Evolutionary conservation across 352 stramenopile genomes (phyloP).

Genomic region (Pythium coloratum): DNA sequence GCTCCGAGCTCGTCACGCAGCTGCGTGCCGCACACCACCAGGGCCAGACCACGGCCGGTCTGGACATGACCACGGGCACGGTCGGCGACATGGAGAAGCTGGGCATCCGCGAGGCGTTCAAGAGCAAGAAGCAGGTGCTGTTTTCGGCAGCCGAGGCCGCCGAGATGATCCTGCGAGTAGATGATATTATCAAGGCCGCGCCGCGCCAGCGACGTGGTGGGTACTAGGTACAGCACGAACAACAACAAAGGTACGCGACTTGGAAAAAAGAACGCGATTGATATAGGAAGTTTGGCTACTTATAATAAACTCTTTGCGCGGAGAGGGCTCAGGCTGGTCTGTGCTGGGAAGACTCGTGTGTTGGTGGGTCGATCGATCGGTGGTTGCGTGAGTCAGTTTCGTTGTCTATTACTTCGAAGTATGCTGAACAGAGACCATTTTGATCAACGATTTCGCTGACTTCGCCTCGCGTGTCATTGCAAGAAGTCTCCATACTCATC

Average conservation of each 20-base stretch:
- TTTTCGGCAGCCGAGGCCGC: constrained; percentile 97
- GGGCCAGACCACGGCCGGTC: constrained; percentile 91
- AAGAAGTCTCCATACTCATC: not conserved
- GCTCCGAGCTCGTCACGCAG: constrained; percentile 96
- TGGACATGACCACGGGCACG: constrained; percentile 96
- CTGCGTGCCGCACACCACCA: constrained; percentile 93
- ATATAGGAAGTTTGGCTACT: constrained; percentile 5
- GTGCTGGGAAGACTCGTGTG: not conserved
- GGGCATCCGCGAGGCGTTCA: constrained; percentile 96
- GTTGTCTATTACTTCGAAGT: no score
- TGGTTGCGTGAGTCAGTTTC: no score
- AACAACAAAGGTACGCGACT: not conserved
- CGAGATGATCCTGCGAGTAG: constrained; percentile 99
- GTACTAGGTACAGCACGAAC: constrained; percentile 8
- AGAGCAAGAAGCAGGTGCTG: constrained; percentile 97
- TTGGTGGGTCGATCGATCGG: not conserved
- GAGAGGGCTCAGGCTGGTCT: not conserved
- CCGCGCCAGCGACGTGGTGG: constrained; percentile 70
- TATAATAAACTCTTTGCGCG: constrained; percentile 2
- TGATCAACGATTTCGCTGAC: not conserved
- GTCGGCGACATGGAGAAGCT: constrained; percentile 97
- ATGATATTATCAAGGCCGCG: constrained; percentile 98
- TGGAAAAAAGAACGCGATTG: not conserved
- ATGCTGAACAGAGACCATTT: no score
- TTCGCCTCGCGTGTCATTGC: not conserved